phyloP scores from a whole-genome alignment of 768 basidiomycete genomes.

The Suillus placidus region DNA sequence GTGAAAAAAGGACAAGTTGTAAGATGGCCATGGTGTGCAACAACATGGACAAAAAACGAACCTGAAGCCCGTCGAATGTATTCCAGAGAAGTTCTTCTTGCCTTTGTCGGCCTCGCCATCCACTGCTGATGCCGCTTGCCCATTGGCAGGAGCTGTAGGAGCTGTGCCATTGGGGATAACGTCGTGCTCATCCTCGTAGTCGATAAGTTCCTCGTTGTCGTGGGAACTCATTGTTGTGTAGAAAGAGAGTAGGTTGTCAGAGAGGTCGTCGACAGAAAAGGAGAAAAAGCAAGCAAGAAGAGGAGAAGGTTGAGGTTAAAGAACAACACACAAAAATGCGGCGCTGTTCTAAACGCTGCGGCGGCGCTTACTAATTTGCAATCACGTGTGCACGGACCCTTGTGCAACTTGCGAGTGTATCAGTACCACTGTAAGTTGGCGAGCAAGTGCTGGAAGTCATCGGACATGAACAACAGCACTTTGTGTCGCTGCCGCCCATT shows the following conservation, averaged over 20 bases:
- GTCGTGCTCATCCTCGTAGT: conserved; percentile 93
- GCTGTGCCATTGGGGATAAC: conserved; percentile 62
- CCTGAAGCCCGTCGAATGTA: conserved; percentile 99
- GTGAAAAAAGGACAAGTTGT: conserved; percentile 18
- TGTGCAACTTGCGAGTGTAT: neutral
- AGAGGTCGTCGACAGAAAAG: conserved; percentile 32
- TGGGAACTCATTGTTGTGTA: conserved; percentile 67
- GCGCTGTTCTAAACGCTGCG: neutral
- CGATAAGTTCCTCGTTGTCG: conserved; percentile 91
- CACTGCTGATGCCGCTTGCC: conserved; percentile 46
- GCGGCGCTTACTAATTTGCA: conserved; percentile 1
- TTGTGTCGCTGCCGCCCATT: neutral
- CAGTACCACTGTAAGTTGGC: neutral
- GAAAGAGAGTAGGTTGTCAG: conserved; percentile 27
- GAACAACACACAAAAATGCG: conserved; percentile 11
- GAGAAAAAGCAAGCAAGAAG: conserved; percentile 25
- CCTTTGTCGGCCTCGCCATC: conserved; percentile 70
- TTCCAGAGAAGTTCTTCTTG: conserved; percentile 98
- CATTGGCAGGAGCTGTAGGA: conserved; percentile 48
- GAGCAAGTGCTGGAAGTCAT: neutral
- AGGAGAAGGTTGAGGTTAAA: conserved; percentile 25
- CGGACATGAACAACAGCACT: neutral
- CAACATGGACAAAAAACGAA: conserved; percentile 38
- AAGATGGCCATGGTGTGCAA: too few species aligned
- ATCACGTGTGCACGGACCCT: conserved; percentile 33